A percentile compares a stretch with the other conserved stretches of the same genome.
Conservation (phyloP, 2,329 filamentous ascomycete genomes). For the Xylariaceae sp. region DNA sequence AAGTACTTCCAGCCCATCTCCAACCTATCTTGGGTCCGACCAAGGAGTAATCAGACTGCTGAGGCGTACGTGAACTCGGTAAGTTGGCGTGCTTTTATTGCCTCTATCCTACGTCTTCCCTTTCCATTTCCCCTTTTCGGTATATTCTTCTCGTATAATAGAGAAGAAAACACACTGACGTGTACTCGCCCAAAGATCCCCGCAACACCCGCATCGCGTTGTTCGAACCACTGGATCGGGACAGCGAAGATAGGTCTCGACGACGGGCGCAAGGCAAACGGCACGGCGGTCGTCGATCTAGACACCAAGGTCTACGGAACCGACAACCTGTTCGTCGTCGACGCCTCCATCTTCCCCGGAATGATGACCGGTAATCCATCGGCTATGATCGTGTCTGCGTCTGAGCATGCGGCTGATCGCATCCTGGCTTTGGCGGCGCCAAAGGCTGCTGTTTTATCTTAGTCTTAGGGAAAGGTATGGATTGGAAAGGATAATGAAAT, state of each 20-base stretch:
- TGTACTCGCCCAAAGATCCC: constrained; percentile 42
- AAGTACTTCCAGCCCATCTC: constrained; percentile 59
- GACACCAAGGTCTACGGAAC: constrained; percentile 71
- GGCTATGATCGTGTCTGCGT: constrained; percentile 49
- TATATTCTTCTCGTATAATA: not conserved
- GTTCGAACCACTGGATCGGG: constrained; percentile 59
- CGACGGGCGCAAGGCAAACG: constrained; percentile 58
- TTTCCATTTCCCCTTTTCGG: not conserved
- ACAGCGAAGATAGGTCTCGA: constrained; percentile 67
- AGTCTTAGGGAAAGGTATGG: not conserved
- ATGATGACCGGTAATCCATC: constrained; percentile 72
- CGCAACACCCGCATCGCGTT: constrained; percentile 44
- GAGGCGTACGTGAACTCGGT: constrained; percentile 58
- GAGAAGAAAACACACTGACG: not conserved
- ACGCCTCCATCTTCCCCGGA: constrained; percentile 73
- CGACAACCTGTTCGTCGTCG: constrained; percentile 72
- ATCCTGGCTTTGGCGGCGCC: constrained; percentile 38
- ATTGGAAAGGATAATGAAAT: no score
- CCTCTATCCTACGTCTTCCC: not conserved
- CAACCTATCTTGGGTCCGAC: constrained; percentile 63
- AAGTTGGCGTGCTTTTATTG: not conserved
- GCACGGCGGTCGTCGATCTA: constrained; percentile 66
- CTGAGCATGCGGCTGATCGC: constrained; percentile 47
- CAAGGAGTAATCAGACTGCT: constrained; percentile 57
- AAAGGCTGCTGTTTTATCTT: no score